A percentile compares a stretch with the other conserved stretches of the same genome.
These are phyloP conservation scores for Globisporangium solare DNA, from an alignment of 352 stramenopile genomes.

Conservation along the genomic window DNA sequence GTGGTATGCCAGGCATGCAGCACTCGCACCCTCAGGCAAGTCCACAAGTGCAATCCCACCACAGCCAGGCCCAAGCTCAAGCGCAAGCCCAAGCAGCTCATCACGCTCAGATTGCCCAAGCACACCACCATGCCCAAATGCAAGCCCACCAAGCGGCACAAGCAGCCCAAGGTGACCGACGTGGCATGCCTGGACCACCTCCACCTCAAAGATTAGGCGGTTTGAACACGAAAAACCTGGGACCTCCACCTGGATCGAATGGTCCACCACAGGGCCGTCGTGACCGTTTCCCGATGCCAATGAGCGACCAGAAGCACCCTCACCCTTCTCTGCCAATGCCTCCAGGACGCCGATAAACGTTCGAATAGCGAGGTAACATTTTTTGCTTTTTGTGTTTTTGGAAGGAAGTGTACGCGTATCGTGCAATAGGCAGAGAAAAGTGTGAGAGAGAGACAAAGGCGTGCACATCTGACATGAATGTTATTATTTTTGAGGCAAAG, in stretches of 20 bases:
- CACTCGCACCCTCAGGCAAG: conserved; percentile 51
- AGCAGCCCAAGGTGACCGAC: conserved; percentile 44
- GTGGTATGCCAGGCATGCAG: conserved; percentile 65
- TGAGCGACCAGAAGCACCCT: conserved; percentile 67
- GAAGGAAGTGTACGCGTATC: conserved; percentile 15
- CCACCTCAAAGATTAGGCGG: conserved; percentile 55
- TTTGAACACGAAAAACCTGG: conserved; percentile 72
- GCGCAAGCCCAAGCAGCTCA: conserved; percentile 57
- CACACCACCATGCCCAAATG: conserved; percentile 46
- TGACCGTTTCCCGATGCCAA: conserved; percentile 70
- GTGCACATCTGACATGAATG: conserved; percentile 1
- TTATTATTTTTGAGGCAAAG: conserved; percentile 1
- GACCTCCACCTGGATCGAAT: conserved; percentile 28
- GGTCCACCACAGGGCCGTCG: conserved; percentile 39
- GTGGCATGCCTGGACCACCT: conserved; percentile 46
- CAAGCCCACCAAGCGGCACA: conserved; percentile 30
- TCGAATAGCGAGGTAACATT: not conserved
- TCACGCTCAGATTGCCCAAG: conserved; percentile 51
- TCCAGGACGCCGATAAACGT: conserved; percentile 55
- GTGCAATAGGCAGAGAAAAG: not conserved
- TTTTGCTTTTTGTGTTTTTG: conserved; percentile 25
- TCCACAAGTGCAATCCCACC: conserved; percentile 37
- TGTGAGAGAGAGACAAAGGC: not conserved
- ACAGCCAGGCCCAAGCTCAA: conserved; percentile 60
- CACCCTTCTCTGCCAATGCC: conserved; percentile 66